Evolutionary conservation across 164 flowering plant genomes (phyloP).

Genomic region (Brasenia schreberi): DNA sequence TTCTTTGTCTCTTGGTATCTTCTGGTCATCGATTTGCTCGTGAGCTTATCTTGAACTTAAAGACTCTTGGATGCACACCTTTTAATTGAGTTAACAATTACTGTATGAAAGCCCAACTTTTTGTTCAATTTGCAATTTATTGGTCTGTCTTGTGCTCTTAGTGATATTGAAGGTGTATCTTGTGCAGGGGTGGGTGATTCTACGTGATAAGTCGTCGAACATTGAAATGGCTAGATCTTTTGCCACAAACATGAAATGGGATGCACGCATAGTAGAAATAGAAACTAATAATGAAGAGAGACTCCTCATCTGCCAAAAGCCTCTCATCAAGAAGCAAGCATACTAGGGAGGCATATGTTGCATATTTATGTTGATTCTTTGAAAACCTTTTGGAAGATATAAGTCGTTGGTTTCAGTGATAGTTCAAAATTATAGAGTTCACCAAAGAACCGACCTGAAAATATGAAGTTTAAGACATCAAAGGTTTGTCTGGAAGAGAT

Average conservation of each 20-base stretch:
- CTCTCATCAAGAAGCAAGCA: slow-evolving; percentile 59
- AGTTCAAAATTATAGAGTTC: slow-evolving; percentile 16
- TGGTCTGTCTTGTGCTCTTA: not conserved
- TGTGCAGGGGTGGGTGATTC: slow-evolving; percentile 92
- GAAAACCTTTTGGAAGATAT: not conserved
- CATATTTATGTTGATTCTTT: not conserved
- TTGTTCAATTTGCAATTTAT: too few species aligned
- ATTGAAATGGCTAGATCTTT: slow-evolving; percentile 65
- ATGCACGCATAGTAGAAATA: slow-evolving; percentile 70
- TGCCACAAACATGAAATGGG: slow-evolving; percentile 71
- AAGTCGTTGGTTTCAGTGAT: slow-evolving; percentile 12
- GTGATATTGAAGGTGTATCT: not conserved
- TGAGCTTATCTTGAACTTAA: too few species aligned
- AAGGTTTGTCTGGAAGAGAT: not conserved
- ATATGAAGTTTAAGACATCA: slow-evolving; percentile 1
- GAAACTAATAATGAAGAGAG: slow-evolving; percentile 72
- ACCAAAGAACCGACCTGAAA: slow-evolving; percentile 6
- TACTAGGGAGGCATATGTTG: not conserved
- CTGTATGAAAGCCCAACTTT: too few species aligned
- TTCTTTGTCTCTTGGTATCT: not conserved
- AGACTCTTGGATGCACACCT: too few species aligned
- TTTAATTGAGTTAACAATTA: too few species aligned
- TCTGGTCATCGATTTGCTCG: too few species aligned
- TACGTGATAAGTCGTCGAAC: slow-evolving; percentile 45
- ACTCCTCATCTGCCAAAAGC: slow-evolving; percentile 91